Evolutionary conservation across 495 filamentous ascomycete genomes (phyloP).

Genomic region (Talaromyces adpressus): DNA sequence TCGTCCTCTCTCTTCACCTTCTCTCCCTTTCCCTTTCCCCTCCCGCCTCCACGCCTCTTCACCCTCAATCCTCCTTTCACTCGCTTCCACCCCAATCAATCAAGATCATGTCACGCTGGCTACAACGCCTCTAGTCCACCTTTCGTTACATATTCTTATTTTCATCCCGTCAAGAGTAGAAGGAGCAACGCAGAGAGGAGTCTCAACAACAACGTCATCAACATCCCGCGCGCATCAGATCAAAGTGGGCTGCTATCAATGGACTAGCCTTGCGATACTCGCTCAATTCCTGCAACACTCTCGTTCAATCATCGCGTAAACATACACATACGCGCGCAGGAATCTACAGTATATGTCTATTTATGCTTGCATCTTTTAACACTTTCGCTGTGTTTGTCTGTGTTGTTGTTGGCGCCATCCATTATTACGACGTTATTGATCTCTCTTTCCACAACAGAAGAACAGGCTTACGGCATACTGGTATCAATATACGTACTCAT

Average conservation of each 20-base stretch:
- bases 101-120: background rate
- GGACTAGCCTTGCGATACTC: background rate
- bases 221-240: background rate
- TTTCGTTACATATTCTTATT: background rate
- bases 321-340: background rate
- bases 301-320: background rate
- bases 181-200: background rate
- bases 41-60: background rate
- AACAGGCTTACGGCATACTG: background rate
- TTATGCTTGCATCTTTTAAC: background rate
- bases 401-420: background rate
- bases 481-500: background rate
- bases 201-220: background rate
- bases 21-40: background rate
- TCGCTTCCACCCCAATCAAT: background rate
- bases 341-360: background rate
- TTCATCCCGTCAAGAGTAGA: background rate
- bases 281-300: background rate
- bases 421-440: background rate
- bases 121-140: background rate
- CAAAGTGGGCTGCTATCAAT: background rate
- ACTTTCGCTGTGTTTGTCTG: background rate
- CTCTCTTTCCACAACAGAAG: background rate
- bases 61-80: background rate
- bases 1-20: background rate